Percentiles rank a stretch among this genome's conserved stretches.
Evolutionary conservation across 139 green algal species (phyloP).

Genomic region (Micractinium conductrix): DNA sequence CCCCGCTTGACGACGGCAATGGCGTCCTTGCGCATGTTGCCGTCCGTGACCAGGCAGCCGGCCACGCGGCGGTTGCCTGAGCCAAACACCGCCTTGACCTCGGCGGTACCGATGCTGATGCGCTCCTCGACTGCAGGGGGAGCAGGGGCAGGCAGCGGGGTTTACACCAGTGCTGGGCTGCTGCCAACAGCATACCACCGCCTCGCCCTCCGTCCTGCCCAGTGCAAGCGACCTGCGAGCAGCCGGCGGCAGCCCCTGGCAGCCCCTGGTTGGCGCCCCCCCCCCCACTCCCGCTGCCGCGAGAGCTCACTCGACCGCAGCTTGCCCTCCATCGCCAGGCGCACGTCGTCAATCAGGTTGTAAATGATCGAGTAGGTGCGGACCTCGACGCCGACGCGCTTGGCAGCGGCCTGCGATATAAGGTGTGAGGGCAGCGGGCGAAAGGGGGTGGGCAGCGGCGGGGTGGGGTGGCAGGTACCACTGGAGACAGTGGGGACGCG

Average conservation of each 20-base stretch:
- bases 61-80: constrained; percentile 79
- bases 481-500: background rate
- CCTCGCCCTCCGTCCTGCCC: too few relatives aligned
- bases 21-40: constrained; percentile 50
- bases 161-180: too few relatives aligned
- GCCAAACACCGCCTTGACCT: constrained; percentile 91
- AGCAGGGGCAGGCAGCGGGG: background rate
- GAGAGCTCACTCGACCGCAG: constrained; percentile 61
- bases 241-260: too few relatives aligned
- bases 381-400: constrained; percentile 74
- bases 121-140: constrained; percentile 71
- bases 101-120: constrained; percentile 69
- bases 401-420: constrained; percentile 63
- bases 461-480: too few relatives aligned
- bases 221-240: too few relatives aligned
- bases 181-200: too few relatives aligned
- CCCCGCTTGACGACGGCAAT: constrained; percentile 25
- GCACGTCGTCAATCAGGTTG: constrained; percentile 95
- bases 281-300: too few relatives aligned
- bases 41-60: constrained; percentile 82
- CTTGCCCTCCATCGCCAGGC: constrained; percentile 95
- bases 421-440: too few relatives aligned
- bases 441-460: background rate
- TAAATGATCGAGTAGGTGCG: constrained; percentile 95
- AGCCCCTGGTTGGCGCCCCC: too few relatives aligned